Percentiles rank a stretch among this genome's conserved stretches.
These are phyloP conservation scores for Termitomyces sp. DNA, from an alignment of 768 basidiomycete species.

Conservation along the genomic window DNA sequence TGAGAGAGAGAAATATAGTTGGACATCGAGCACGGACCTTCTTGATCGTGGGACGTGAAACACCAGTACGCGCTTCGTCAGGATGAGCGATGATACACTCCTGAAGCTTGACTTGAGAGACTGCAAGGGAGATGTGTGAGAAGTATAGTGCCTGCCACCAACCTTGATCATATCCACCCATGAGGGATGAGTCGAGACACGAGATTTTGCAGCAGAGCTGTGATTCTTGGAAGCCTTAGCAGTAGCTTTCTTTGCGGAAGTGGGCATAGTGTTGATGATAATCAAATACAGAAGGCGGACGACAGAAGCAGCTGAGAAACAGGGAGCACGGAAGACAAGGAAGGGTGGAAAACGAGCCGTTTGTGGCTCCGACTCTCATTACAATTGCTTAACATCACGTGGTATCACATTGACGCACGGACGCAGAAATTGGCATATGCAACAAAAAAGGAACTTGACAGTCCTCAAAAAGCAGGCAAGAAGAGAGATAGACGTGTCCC, in stretches of 20 bases:
- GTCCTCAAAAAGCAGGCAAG: background rate
- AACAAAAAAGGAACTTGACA: conserved; percentile 4
- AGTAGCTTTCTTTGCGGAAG: conserved; percentile 34
- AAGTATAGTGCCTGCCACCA: conserved; percentile 16
- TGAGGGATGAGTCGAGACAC: conserved; percentile 50
- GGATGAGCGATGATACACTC: conserved; percentile 75
- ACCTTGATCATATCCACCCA: conserved; percentile 86
- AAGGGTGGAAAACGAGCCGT: conserved; percentile 23
- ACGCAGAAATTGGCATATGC: conserved; percentile 13
- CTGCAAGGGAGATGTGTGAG: conserved; percentile 10
- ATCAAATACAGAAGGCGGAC: background rate
- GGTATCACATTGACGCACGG: conserved; percentile 23
- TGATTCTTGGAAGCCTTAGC: conserved; percentile 36
- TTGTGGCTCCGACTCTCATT: conserved; percentile 22
- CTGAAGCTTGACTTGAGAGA: conserved; percentile 21
- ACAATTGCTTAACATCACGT: conserved; percentile 22
- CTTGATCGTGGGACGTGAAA: conserved; percentile 83
- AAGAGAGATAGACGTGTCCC: background rate
- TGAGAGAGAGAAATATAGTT: conserved; percentile 14
- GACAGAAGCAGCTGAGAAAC: conserved; percentile 6
- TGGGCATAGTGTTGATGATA: conserved; percentile 19
- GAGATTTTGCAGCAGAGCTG: conserved; percentile 31
- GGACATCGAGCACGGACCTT: conserved; percentile 39
- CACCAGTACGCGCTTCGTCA: conserved; percentile 70
- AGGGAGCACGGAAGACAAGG: conserved; percentile 14